These are phyloP conservation scores for Suillus placidus DNA, from an alignment of 768 basidiomycete genomes.

Conservation along the genomic window DNA sequence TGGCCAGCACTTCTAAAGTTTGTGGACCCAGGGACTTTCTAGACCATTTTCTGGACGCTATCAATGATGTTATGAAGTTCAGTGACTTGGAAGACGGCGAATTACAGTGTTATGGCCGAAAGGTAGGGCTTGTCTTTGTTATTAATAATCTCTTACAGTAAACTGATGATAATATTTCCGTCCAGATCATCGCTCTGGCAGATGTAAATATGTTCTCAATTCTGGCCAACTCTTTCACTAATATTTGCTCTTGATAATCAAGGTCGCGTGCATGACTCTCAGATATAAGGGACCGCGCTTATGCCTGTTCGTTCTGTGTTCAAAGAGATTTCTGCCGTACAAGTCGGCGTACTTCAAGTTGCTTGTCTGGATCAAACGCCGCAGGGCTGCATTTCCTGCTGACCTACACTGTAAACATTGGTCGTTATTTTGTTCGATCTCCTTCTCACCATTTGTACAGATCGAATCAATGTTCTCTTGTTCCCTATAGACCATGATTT, in stretches of 20 bases:
- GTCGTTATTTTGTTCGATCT: neutral
- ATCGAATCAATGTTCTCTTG: conserved; percentile 35
- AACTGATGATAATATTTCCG: neutral
- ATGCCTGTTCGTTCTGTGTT: conserved; percentile 50
- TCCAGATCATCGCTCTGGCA: conserved; percentile 49
- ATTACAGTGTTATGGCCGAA: conserved; percentile 29
- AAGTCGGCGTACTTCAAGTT: conserved; percentile 54
- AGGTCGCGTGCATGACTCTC: conserved; percentile 54
- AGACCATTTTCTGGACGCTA: conserved; percentile 29
- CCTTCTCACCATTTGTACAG: conserved; percentile 19
- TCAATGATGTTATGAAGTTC: conserved; percentile 27
- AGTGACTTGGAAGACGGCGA: conserved; percentile 21
- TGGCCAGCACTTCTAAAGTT: neutral
- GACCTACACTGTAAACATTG: conserved; percentile 30
- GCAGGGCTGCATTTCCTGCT: conserved; percentile 26
- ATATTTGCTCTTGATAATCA: neutral
- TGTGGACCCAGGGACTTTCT: conserved; percentile 20
- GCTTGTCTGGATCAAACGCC: conserved; percentile 43
- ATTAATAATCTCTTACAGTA: conserved; percentile 13
- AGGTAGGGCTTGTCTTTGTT: conserved; percentile 16
- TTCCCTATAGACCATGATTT: conserved; percentile 35
- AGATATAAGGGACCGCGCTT: conserved; percentile 39
- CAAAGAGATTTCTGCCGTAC: conserved; percentile 39
- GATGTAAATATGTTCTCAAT: conserved; percentile 44
- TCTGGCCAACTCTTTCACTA: neutral